Percentiles rank a stretch among this genome's conserved stretches.
Evolutionary conservation across 495 filamentous ascomycete species (phyloP).

Genomic region (Staphylotrichum longicolle): DNA sequence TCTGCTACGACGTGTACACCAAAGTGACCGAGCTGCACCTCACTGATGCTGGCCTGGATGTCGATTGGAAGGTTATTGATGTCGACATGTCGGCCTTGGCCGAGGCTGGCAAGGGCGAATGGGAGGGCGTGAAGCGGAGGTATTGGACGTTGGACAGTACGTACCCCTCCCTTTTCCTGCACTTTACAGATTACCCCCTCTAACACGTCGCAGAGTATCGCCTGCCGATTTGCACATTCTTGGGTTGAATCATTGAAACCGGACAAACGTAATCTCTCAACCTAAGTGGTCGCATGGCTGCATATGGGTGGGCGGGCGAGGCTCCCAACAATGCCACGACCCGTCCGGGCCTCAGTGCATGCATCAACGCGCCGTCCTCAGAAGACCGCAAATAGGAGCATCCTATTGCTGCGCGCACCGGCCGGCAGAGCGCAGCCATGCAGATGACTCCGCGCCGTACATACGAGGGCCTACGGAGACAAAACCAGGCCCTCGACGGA

Average conservation of each 20-base stretch:
- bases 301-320: neutral
- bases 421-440: constrained; percentile 10
- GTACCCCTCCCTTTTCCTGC: constrained; percentile 20
- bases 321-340: neutral
- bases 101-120: constrained; percentile 59
- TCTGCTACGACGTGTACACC: constrained; percentile 94
- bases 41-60: constrained; percentile 85
- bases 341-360: constrained; percentile 25
- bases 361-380: neutral
- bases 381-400: constrained; percentile 18
- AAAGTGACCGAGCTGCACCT: constrained; percentile 92
- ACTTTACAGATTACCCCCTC: neutral
- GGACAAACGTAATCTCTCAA: neutral
- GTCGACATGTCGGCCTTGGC: constrained; percentile 59
- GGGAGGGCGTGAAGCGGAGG: constrained; percentile 79
- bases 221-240: constrained; percentile 55
- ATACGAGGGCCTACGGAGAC: neutral
- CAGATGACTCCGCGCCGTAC: neutral
- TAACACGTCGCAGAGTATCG: constrained; percentile 42
- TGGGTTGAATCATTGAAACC: constrained; percentile 45
- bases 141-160: constrained; percentile 82
- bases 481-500: neutral
- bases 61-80: constrained; percentile 74
- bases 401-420: neutral
- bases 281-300: neutral